Conservation (phyloP, 2,329 filamentous ascomycete genomes). For the Aaosphaeria pasadenensis region DNA sequence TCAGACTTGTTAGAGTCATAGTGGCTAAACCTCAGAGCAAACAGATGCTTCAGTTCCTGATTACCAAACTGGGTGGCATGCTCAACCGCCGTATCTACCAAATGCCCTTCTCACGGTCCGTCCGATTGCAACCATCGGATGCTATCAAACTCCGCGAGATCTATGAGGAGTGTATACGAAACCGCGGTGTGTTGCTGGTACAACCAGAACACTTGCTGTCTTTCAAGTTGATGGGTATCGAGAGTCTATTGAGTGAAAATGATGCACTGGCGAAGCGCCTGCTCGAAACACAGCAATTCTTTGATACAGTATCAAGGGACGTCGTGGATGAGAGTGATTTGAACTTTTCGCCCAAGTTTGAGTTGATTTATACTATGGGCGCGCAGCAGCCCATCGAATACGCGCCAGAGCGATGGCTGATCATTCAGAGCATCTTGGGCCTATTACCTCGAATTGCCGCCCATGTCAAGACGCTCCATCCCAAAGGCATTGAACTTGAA, state of each 20-base stretch:
- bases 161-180: slow-evolving; percentile 46
- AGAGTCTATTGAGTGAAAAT: slow-evolving; percentile 41
- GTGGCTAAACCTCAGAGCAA: slow-evolving; percentile 60
- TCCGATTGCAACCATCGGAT: slow-evolving; percentile 33
- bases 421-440: slow-evolving; percentile 53
- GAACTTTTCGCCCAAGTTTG: slow-evolving; percentile 59
- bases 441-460: slow-evolving; percentile 39
- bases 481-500: slow-evolving; percentile 45
- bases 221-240: slow-evolving; percentile 60
- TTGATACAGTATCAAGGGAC: slow-evolving; percentile 49
- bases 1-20: slow-evolving; percentile 55
- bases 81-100: slow-evolving; percentile 54
- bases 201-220: slow-evolving; percentile 65
- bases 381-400: slow-evolving; percentile 50
- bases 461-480: slow-evolving; percentile 26
- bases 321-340: slow-evolving; percentile 67
- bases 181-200: slow-evolving; percentile 56
- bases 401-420: slow-evolving; percentile 55
- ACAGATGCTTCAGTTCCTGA: slow-evolving; percentile 60
- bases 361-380: slow-evolving; percentile 63
- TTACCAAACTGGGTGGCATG: slow-evolving; percentile 55
- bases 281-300: slow-evolving; percentile 43
- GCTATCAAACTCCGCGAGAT: slow-evolving; percentile 38
- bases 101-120: slow-evolving; percentile 57
- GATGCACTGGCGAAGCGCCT: slow-evolving; percentile 31